These are phyloP conservation scores for Didymella keratinophila DNA, from an alignment of 2,329 filamentous ascomycete species.

Conservation along the genomic window DNA sequence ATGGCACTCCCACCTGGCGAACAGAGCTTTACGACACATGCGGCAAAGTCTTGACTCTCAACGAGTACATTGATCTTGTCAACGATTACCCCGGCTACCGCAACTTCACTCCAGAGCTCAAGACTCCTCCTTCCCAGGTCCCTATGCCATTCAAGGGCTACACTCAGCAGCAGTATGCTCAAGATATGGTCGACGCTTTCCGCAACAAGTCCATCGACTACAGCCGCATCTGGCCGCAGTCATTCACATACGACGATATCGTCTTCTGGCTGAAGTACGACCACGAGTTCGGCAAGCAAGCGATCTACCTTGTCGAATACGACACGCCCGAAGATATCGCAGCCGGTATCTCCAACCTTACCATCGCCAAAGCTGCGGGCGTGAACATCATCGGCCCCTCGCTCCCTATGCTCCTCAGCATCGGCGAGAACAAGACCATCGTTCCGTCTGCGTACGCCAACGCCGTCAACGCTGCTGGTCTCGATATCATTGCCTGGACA, in stretches of 20 bases:
- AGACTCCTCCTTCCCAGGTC: conserved; percentile 64
- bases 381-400: conserved; percentile 69
- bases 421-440: conserved; percentile 58
- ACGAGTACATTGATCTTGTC: conserved; percentile 67
- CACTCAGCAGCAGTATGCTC: conserved; percentile 68
- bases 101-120: conserved; percentile 71
- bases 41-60: conserved; percentile 64
- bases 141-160: conserved; percentile 71
- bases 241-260: conserved; percentile 67
- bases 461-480: conserved; percentile 64
- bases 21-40: conserved; percentile 71
- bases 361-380: conserved; percentile 62
- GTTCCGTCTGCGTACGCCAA: conserved; percentile 69
- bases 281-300: conserved; percentile 66
- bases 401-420: conserved; percentile 64
- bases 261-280: conserved; percentile 71
- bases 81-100: conserved; percentile 60
- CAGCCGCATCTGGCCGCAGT: conserved; percentile 61
- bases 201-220: conserved; percentile 46
- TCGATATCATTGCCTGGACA: conserved; percentile 71
- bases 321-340: conserved; percentile 59
- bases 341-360: conserved; percentile 62
- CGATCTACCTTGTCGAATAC: conserved; percentile 68
- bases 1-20: conserved; percentile 65
- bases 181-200: conserved; percentile 62